These are phyloP conservation scores for Allium fistulosum DNA, from an alignment of 106 monocot species.

Conservation along the genomic window DNA sequence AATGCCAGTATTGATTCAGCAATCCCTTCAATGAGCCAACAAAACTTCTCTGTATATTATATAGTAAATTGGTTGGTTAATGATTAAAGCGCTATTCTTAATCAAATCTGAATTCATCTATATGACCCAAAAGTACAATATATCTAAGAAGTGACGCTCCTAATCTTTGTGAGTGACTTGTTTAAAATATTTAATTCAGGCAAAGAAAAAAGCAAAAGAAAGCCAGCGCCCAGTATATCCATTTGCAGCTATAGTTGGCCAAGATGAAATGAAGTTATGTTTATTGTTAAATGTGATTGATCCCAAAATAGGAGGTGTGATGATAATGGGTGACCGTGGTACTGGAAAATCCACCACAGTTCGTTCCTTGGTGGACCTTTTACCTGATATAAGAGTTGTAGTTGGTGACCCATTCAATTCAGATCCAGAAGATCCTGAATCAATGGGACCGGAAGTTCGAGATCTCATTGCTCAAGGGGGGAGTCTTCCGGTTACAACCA, in stretches of 20 bases:
- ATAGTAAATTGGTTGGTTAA: too few relatives aligned
- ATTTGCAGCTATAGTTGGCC: slow-evolving; percentile 91
- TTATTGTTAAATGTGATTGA: slow-evolving; percentile 96
- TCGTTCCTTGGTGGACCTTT: slow-evolving; percentile 84
- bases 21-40: too few relatives aligned
- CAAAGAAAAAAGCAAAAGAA: slow-evolving; percentile 40
- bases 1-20: too few relatives aligned
- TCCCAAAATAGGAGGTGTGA: slow-evolving; percentile 98
- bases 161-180: too few relatives aligned
- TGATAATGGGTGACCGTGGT: slow-evolving; percentile 99
- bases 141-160: too few relatives aligned
- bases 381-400: slow-evolving; percentile 78
- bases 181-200: slow-evolving; percentile 13
- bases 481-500: slow-evolving; percentile 26
- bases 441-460: slow-evolving; percentile 78
- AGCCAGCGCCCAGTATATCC: slow-evolving; percentile 93
- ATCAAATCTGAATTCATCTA: too few relatives aligned
- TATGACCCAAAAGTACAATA: too few relatives aligned
- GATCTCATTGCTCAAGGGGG: slow-evolving; percentile 43
- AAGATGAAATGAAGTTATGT: slow-evolving; percentile 99
- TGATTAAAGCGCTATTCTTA: too few relatives aligned
- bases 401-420: slow-evolving; percentile 97
- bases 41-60: too few relatives aligned
- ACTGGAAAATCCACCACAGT: slow-evolving; percentile 97
- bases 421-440: slow-evolving; percentile 85